These are phyloP conservation scores for Medicago truncatula DNA, from an alignment of 306 rosid genomes.

Conservation along the genomic window DNA sequence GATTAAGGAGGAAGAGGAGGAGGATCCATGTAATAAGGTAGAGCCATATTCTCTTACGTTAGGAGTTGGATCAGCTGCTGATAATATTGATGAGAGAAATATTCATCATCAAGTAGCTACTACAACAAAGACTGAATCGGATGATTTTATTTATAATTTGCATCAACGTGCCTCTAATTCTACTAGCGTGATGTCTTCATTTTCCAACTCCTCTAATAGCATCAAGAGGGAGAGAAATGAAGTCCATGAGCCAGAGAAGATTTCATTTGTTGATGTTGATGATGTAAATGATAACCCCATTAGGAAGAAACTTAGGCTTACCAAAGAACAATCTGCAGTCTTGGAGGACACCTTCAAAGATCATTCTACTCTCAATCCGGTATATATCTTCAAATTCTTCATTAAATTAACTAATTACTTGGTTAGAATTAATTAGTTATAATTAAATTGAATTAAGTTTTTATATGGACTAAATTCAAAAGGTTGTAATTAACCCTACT, in stretches of 20 bases:
- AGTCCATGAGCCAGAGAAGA: not conserved
- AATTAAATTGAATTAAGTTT: too few relatives aligned
- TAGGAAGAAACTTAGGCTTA: constrained; percentile 88
- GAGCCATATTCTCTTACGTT: constrained; percentile 64
- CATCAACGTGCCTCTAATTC: constrained; percentile 47
- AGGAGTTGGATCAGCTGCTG: constrained; percentile 46
- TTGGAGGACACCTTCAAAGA: constrained; percentile 69
- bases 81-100: constrained; percentile 8
- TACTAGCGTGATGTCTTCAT: constrained; percentile 59
- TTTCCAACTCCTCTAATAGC: constrained; percentile 63
- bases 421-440: not conserved
- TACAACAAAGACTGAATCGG: constrained; percentile 28
- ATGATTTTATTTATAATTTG: not conserved
- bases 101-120: not conserved
- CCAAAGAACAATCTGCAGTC: constrained; percentile 73
- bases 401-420: too few relatives aligned
- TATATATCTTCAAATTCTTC: constrained; percentile 33
- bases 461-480: too few relatives aligned
- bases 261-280: constrained; percentile 15
- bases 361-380: constrained; percentile 75
- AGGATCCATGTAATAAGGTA: constrained; percentile 42
- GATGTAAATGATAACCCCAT: constrained; percentile 61
- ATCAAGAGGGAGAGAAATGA: constrained; percentile 82
- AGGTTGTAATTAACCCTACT: too few relatives aligned
- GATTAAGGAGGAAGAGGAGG: constrained; percentile 36